Base-by-base conservation (phyloP, 2,329 filamentous ascomycete species). In the Thielaviopsis punctulata region DNA sequence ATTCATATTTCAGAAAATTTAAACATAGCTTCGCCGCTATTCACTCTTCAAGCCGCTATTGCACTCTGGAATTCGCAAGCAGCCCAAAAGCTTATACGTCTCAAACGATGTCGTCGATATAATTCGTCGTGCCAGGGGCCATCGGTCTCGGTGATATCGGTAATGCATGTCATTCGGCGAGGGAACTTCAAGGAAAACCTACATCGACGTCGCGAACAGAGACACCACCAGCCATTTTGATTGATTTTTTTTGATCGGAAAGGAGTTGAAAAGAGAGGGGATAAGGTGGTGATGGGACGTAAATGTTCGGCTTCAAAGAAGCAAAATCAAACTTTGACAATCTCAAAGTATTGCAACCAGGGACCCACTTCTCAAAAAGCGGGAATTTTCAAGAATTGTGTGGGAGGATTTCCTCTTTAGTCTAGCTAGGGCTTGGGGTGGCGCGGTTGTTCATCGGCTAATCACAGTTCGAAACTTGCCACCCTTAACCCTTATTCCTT, bases 171-270 rank as follows among this genome's bases (percentile, higher is more conserved):
- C 54, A 52, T 53, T 48, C 19, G 25, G 19, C 21, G 25, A 46
- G 22, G 48, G 27, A 47, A 44, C 10, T 51, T 50, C 45, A 49
- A 48, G 44, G 46, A 33, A 55, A 57, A 79, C 79, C 72, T 80
- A 85, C 82, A 78, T 86, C 82, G 69, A 89, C 84, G 75, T 89
- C 85, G 73, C 84, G 84, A 73, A 90, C 85, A 64, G 75, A 79
- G 69, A 86, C 77, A 71, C 84, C 85, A 71, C 82, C 78, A 68
- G 74, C 72, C 85, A 89, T 89, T 69, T 76, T 87, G 73, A 73
- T 75, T 76, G 75, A 79, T 61, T 59, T 61, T 58, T 64, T 68
- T 61, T 59, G 59, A 61, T 55, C 24, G 41, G 48, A 19, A 44
- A n/a, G 45, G 49, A 52, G 45, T 55, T 52, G n/a, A 53, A 55